A percentile compares a stretch with the other conserved stretches of the same genome.
phyloP scores from a whole-genome alignment of 371 early-diverging fungal species.

The Mortierella sp. region DNA sequence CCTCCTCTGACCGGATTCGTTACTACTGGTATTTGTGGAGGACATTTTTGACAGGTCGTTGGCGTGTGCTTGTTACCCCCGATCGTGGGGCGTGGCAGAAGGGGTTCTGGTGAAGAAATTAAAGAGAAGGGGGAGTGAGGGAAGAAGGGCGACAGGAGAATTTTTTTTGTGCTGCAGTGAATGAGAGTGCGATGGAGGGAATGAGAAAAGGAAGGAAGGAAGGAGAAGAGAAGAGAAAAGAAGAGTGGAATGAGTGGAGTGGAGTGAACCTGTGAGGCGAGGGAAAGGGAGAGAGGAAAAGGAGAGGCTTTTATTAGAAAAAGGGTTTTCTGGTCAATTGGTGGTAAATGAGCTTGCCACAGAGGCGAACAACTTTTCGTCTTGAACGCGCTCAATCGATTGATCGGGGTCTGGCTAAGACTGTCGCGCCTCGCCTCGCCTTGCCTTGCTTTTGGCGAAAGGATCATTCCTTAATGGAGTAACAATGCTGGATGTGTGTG shows the following conservation, averaged over 20 bases:
- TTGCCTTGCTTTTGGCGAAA: background rate
- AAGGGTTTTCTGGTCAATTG: background rate
- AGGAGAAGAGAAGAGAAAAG: background rate
- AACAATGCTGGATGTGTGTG: background rate
- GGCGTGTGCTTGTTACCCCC: background rate
- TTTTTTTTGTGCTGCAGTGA: background rate
- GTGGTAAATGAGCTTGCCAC: background rate
- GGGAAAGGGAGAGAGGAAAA: background rate
- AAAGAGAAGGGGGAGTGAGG: background rate
- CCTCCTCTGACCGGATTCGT: background rate
- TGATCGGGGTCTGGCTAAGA: background rate
- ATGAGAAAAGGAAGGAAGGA: background rate
- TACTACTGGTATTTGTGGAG: constrained; percentile 13
- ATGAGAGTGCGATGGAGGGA: background rate
- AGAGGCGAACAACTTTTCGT: background rate
- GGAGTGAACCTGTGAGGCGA: background rate
- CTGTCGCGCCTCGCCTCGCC: background rate
- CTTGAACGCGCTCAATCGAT: background rate
- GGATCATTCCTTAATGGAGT: constrained; percentile 4
- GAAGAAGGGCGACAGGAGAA: background rate
- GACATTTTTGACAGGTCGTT: background rate
- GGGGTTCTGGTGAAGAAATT: no score
- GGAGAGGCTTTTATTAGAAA: background rate
- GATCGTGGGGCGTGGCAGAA: background rate
- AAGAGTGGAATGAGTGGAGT: background rate